phyloP scores from a whole-genome alignment of 2,329 filamentous ascomycete genomes.

The Rhytidhysteron rufulum region DNA sequence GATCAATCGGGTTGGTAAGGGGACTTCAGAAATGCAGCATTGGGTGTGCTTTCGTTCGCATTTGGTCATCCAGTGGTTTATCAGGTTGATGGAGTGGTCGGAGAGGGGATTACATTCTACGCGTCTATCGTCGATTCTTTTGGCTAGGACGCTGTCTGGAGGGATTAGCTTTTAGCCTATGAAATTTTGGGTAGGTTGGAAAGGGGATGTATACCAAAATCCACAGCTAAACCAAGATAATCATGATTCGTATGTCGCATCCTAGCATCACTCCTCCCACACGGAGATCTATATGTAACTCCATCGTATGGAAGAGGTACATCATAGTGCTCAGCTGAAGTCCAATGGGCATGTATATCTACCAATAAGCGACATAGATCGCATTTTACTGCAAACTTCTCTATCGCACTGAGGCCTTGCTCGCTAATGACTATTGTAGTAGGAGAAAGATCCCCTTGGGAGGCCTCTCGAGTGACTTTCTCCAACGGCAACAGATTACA shows the following conservation, averaged over 20 bases:
- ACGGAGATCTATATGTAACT: background rate
- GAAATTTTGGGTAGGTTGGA: too few relatives aligned
- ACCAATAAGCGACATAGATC: constrained; percentile 1
- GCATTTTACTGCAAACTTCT: background rate
- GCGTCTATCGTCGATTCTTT: background rate
- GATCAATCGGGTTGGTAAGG: background rate
- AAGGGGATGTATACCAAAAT: too few relatives aligned
- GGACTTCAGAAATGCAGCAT: background rate
- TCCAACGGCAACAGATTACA: background rate
- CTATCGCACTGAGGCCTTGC: background rate
- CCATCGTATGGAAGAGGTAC: background rate
- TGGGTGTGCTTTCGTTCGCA: constrained; percentile 1
- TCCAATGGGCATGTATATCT: background rate
- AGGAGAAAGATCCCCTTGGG: background rate
- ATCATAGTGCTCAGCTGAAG: background rate
- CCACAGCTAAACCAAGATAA: background rate
- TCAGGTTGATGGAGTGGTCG: background rate
- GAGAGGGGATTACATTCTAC: background rate
- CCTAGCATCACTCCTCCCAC: background rate
- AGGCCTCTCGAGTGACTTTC: background rate
- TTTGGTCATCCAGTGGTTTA: constrained; percentile 1
- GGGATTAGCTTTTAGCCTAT: too few relatives aligned
- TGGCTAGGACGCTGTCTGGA: background rate
- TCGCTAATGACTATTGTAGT: background rate
- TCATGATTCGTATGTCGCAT: background rate